Base-by-base conservation (phyloP, 2,329 filamentous ascomycete species). In the Chaetomiaceae sp. region DNA sequence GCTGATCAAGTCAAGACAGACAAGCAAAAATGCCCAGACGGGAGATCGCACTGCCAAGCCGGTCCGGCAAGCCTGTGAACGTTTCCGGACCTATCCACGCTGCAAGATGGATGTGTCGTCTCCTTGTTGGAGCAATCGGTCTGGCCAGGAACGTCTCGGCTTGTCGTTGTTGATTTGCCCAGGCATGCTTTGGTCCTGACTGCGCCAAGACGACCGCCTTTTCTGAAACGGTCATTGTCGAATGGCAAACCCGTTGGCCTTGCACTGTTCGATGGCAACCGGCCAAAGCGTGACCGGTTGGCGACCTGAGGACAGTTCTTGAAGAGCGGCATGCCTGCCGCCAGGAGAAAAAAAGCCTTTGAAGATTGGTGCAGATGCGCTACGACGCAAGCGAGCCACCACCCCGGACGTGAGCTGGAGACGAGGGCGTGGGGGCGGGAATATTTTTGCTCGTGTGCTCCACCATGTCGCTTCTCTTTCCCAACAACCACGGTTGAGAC, bases 21-120 rank as follows among this genome's bases (percentile, higher is more conserved):
- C 40, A 41, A 42, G 40, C 51, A 29, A 49, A 43, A 54, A 51
- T 45, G 60, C 60, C 61, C 56, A 62, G 61, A 56, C 61, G 60
- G 57, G 57, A 62, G 60, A 63, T 62, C 61, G 58, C 56, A 57
- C 48, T 56, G 61, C 61, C 61, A 62, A 62, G 61, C 41, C 55
- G 51, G 53, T 48, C 25, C 40, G 47, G 49, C 36, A 30, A 53
- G 47, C 43, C 50, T 53, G 55, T 40, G 43, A 53, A 38, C 38
- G 41, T 32, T 21, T 27, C 45, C 30, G 30, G 20, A 36, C 48
- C 38, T 46, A 32, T 43, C 25, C 40, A 42, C 33, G 36, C 23
- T 41, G 48, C 33, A 38, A 33, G 21, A 44, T 37, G 46, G 41
- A 27, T 32, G 33, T 30, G 37, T 50, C 43, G 53, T 52, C 47